Evolutionary conservation across 352 stramenopile genomes (phyloP).

Genomic region (Phytophthora quininea): DNA sequence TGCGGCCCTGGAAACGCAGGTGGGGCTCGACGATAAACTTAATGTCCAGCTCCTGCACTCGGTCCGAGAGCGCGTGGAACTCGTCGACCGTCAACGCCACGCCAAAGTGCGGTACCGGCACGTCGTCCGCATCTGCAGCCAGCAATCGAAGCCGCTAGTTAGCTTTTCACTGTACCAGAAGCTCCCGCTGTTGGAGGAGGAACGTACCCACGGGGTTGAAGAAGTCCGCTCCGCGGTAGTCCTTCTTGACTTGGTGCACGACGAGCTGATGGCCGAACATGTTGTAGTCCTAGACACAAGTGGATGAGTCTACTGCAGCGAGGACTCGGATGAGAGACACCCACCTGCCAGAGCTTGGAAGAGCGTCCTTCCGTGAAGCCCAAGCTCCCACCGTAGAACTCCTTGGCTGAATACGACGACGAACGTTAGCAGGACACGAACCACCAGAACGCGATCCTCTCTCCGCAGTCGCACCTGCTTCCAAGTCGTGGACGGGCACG

Average conservation of each 20-base stretch:
- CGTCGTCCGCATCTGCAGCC: constrained; percentile 92
- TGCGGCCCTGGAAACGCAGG: constrained; percentile 92
- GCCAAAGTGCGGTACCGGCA: constrained; percentile 97
- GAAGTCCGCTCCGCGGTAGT: constrained; percentile 94
- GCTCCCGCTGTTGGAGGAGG: neutral
- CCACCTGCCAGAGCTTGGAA: constrained; percentile 93
- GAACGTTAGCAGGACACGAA: neutral
- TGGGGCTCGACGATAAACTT: constrained; percentile 97
- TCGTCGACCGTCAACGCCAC: constrained; percentile 92
- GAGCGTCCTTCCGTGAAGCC: constrained; percentile 92
- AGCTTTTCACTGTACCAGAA: too few species aligned
- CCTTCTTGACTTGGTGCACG: constrained; percentile 90
- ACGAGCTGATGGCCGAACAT: constrained; percentile 90
- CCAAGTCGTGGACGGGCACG: constrained; percentile 95
- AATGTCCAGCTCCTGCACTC: constrained; percentile 77
- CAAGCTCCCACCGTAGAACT: constrained; percentile 93
- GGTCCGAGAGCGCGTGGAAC: constrained; percentile 91
- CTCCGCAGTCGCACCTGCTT: constrained; percentile 48
- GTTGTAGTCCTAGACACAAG: constrained; percentile 79
- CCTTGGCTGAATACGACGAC: constrained; percentile 62
- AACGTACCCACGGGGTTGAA: constrained; percentile 94
- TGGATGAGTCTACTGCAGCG: constrained; percentile 15
- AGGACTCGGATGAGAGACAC: constrained; percentile 26
- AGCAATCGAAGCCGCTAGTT: too few species aligned
- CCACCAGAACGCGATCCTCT: neutral